A percentile compares a stretch with the other conserved stretches of the same genome.
These are phyloP conservation scores for Arthrobotrys entomopaga DNA, from an alignment of 2,329 filamentous ascomycete genomes.

Conservation along the genomic window DNA sequence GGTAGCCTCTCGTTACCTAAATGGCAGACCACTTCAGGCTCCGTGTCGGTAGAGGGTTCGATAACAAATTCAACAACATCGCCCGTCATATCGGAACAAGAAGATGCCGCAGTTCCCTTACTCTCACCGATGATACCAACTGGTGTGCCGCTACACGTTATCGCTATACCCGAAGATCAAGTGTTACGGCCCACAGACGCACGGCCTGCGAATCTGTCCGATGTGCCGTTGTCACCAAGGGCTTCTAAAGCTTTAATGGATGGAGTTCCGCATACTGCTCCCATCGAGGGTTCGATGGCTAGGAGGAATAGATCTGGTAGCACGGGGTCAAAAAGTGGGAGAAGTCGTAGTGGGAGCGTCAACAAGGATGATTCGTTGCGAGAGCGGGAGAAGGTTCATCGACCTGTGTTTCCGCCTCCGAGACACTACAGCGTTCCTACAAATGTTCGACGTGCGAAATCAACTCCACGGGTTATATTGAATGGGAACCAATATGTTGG, in stretches of 20 bases:
- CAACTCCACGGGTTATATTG: constrained; percentile 34
- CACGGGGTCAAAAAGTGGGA: constrained; percentile 32
- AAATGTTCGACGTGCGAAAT: constrained; percentile 44
- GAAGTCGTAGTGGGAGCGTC: constrained; percentile 46
- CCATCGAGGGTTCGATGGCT: constrained; percentile 18
- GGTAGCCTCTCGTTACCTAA: constrained; percentile 8
- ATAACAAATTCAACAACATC: constrained; percentile 36
- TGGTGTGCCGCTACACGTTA: constrained; percentile 38
- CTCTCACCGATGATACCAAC: constrained; percentile 35
- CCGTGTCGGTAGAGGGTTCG: constrained; percentile 26
- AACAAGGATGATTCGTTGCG: constrained; percentile 32
- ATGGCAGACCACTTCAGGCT: constrained; percentile 34
- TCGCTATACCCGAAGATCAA: constrained; percentile 48
- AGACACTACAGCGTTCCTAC: constrained; percentile 40
- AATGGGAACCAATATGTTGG: constrained; percentile 43
- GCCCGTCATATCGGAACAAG: constrained; percentile 39
- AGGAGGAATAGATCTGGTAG: constrained; percentile 37
- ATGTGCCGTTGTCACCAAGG: constrained; percentile 21
- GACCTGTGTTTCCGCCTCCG: constrained; percentile 31
- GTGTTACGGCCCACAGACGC: constrained; percentile 14
- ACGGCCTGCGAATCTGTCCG: neutral
- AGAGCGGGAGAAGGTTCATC: constrained; percentile 24
- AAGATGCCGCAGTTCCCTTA: constrained; percentile 11
- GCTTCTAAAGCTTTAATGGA: constrained; percentile 11
- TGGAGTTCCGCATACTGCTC: constrained; percentile 14